phyloP scores from a whole-genome alignment of 2,329 filamentous ascomycete species.

The Beauveria sp. region DNA sequence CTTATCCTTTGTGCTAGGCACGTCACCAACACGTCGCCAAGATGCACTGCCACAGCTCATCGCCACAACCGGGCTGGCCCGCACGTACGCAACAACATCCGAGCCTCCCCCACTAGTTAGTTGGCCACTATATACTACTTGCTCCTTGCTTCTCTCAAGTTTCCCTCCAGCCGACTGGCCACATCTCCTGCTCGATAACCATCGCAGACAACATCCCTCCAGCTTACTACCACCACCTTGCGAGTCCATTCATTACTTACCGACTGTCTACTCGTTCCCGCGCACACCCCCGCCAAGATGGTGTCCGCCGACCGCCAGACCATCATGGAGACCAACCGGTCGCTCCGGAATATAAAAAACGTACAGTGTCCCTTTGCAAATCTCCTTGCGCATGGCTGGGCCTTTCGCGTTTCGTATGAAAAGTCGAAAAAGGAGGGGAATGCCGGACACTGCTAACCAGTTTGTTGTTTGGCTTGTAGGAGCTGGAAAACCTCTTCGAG shows the following conservation, averaged over 20 bases:
- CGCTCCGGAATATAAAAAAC: constrained; percentile 79
- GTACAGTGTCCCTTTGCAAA: constrained; percentile 39
- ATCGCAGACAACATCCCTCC: not conserved
- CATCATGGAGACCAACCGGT: constrained; percentile 69
- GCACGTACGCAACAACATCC: not conserved
- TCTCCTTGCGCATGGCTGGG: not conserved
- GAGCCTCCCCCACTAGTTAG: not conserved
- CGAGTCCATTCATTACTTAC: not conserved
- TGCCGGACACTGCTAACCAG: not conserved
- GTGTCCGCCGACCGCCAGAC: constrained; percentile 45
- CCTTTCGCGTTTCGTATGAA: not conserved
- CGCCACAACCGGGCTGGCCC: not conserved
- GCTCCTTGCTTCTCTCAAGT: too few relatives aligned
- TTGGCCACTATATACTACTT: not conserved
- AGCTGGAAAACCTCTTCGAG: constrained; percentile 84
- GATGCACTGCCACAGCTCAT: not conserved
- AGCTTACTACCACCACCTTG: too few relatives aligned
- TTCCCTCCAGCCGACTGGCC: too few relatives aligned
- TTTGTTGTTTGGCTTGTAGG: constrained; percentile 40
- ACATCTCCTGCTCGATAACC: not conserved
- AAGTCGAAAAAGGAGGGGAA: not conserved
- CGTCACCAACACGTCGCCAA: not conserved
- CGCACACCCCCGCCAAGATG: constrained; percentile 24
- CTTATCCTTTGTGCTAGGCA: too few relatives aligned
- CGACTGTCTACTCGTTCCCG: not conserved